Base-by-base conservation (phyloP, 495 filamentous ascomycete species). In the Evernia prunastri region DNA sequence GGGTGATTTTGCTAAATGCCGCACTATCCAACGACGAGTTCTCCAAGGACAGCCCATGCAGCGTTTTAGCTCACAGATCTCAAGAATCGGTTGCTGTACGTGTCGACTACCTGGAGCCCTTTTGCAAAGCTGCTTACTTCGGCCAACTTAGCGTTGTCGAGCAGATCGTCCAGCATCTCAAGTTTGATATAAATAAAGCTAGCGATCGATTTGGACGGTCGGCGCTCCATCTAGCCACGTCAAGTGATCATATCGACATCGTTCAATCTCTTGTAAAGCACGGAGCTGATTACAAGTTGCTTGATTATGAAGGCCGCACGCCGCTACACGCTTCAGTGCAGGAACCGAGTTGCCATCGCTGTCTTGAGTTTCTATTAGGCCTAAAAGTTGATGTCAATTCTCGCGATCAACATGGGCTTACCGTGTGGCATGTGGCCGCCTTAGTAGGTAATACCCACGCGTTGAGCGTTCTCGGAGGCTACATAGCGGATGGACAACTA, bases 261-360 rank as follows among this genome's bases (percentile, higher is more conserved):
- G 54, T 70, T 27, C 15, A 40, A 42, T 35, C 65, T 49, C 37
- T 70, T 17, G 31, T 63, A 15, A 45, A 62, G 27, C 37, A 58
- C 7, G 66, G 68, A 12, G 68, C 59, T 15, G 66, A 68, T 59
- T 31, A 31, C 31, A 53, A 56, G 60, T 18, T 51, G 39, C 31
- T 29, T 15, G 66, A 68, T 51, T 15, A 15, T 58, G 33, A 66
- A n/a, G 66, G 68, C 9, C 49, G 45, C 43, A 65, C 56, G 9
- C 37, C 68, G 27, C 39, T 70, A 20, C 57, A 56, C 40, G 51
- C 63, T 23, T 56, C 65, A 18, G 66, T 67, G 25, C n/a, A 49
- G 27, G 31, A 66, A 6, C 36, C 57, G 8, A n/a, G 0, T 33
- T 25, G n/a, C 47, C 27, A 31, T 40, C 33, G 49, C 18, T 53